Conservation (phyloP, 768 basidiomycete species). For the Suillus placidus region DNA sequence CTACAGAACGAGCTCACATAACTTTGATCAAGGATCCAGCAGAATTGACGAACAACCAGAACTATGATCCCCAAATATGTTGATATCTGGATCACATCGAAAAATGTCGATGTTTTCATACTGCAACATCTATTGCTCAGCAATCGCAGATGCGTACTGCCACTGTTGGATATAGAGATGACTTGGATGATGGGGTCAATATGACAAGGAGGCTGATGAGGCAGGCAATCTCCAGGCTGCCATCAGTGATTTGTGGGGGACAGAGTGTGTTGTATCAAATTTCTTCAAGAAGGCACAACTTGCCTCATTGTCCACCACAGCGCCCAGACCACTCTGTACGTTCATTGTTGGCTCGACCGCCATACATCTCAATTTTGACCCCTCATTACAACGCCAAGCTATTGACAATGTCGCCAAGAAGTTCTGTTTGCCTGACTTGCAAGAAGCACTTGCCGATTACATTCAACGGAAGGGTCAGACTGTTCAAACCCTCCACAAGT, state of each 20-base stretch:
- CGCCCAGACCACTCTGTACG: slow-evolving; percentile 16
- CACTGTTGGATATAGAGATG: background rate
- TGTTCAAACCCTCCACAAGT: too few relatives aligned
- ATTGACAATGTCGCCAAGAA: background rate
- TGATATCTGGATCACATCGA: slow-evolving; percentile 33
- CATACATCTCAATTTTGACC: slow-evolving; percentile 29
- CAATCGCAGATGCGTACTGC: background rate
- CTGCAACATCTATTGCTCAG: background rate
- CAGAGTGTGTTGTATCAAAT: background rate
- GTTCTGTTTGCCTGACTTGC: too few relatives aligned
- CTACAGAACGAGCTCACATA: slow-evolving; percentile 39
- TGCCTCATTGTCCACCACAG: background rate
- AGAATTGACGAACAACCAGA: slow-evolving; percentile 28
- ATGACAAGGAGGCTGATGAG: background rate
- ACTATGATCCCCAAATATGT: slow-evolving; percentile 40
- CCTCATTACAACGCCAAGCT: too few relatives aligned
- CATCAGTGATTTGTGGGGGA: background rate
- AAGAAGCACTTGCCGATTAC: too few relatives aligned
- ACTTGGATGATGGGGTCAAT: background rate
- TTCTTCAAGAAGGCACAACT: background rate
- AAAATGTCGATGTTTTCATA: slow-evolving; percentile 31
- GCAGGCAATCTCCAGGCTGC: background rate
- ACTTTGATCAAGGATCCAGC: slow-evolving; percentile 36
- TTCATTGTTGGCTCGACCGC: slow-evolving; percentile 17
- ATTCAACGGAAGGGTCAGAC: too few relatives aligned